Conservation (phyloP, 495 filamentous ascomycete species). For the Penicillium macrosclerotiorum region DNA sequence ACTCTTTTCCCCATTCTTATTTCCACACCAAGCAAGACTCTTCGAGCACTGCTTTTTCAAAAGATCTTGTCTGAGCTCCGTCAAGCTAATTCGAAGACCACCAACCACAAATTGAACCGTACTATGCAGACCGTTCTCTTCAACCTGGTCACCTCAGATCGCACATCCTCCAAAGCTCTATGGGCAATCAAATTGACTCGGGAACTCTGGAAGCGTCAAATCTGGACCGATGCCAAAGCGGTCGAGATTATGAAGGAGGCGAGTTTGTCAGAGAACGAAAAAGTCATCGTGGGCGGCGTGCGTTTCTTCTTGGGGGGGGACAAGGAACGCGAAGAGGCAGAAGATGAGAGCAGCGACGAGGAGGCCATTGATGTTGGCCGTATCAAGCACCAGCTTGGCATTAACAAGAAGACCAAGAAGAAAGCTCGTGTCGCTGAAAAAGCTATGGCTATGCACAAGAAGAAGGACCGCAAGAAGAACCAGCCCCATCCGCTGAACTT, state of each 20-base stretch:
- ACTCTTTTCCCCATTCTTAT: slow-evolving; percentile 91
- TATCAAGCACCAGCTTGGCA: slow-evolving; percentile 76
- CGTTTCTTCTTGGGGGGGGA: slow-evolving; percentile 95
- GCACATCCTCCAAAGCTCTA: slow-evolving; percentile 76
- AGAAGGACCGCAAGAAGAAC: slow-evolving; percentile 83
- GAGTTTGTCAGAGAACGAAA: slow-evolving; percentile 76
- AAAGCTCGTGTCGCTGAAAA: slow-evolving; percentile 73
- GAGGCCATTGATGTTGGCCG: slow-evolving; percentile 75
- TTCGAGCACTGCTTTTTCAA: slow-evolving; percentile 78
- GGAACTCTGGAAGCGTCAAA: slow-evolving; percentile 83
- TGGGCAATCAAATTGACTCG: slow-evolving; percentile 92
- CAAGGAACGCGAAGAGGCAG: slow-evolving; percentile 86
- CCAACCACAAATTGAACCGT: slow-evolving; percentile 87
- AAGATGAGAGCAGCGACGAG: slow-evolving; percentile 82
- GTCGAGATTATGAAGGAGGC: slow-evolving; percentile 96
- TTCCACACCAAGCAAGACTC: slow-evolving; percentile 79
- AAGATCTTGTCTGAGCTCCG: slow-evolving; percentile 91
- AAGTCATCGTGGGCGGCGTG: slow-evolving; percentile 82
- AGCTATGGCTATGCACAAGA: slow-evolving; percentile 68
- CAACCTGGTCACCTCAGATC: slow-evolving; percentile 83
- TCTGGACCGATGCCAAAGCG: slow-evolving; percentile 85
- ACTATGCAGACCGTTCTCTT: slow-evolving; percentile 90
- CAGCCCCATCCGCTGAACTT: slow-evolving; percentile 89
- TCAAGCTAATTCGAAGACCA: slow-evolving; percentile 76
- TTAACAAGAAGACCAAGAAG: slow-evolving; percentile 96